Percentiles rank a stretch among this genome's conserved stretches.
phyloP scores from a whole-genome alignment of 2,329 filamentous ascomycete genomes.

The Fusarium oxysporum region DNA sequence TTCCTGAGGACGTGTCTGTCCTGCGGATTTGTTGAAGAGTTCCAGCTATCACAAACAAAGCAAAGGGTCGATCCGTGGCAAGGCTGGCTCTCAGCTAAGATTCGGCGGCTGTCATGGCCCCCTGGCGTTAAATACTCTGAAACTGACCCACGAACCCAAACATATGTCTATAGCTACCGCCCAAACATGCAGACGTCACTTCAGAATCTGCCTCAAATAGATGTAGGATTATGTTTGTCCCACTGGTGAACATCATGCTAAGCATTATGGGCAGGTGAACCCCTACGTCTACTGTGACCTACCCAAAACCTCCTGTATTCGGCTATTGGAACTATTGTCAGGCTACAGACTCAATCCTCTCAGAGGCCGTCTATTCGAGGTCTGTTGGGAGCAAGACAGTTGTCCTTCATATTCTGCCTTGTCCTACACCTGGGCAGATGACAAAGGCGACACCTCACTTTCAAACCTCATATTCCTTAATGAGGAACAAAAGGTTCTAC shows the following conservation, averaged over 20 bases:
- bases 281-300: background rate
- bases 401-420: background rate
- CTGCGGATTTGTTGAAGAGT: accelerated
- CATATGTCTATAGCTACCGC: background rate
- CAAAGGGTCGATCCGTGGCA: accelerated
- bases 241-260: accelerated
- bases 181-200: background rate
- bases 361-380: background rate
- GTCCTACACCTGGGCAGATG: background rate
- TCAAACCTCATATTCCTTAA: no score
- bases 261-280: accelerated
- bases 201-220: accelerated
- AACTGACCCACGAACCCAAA: accelerated
- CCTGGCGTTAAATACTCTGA: background rate
- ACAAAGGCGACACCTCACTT: accelerated
- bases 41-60: accelerated
- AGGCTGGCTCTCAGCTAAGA: accelerated
- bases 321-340: accelerated
- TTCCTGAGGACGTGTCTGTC: background rate
- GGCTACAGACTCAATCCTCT: background rate
- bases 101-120: accelerated
- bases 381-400: background rate
- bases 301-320: background rate
- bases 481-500: no score
- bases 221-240: accelerated